A percentile compares a stretch with the other conserved stretches of the same genome.
These are phyloP conservation scores for Elsinoe fawcettii DNA, from an alignment of 2,329 filamentous ascomycete species.

Conservation along the genomic window DNA sequence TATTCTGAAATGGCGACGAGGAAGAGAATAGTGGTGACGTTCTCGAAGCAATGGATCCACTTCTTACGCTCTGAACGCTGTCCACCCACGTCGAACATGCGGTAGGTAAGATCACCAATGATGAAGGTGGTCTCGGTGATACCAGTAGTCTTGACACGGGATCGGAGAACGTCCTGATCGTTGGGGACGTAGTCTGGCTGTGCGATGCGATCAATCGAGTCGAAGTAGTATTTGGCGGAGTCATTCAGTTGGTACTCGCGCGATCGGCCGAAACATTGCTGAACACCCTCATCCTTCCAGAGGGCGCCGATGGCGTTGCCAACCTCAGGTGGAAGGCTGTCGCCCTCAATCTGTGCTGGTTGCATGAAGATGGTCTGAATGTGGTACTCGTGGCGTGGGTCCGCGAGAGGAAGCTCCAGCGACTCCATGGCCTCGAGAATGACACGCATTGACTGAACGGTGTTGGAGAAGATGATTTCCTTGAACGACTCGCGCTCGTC, in stretches of 20 bases:
- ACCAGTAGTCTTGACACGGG: constrained; percentile 82
- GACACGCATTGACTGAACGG: constrained; percentile 62
- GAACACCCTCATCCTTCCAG: constrained; percentile 88
- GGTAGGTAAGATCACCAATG: constrained; percentile 82
- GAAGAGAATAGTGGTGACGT: constrained; percentile 85
- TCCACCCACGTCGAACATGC: constrained; percentile 93
- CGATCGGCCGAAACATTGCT: constrained; percentile 91
- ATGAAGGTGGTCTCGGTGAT: constrained; percentile 95
- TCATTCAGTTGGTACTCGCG: constrained; percentile 95
- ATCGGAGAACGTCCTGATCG: constrained; percentile 90
- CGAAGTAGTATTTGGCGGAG: constrained; percentile 96
- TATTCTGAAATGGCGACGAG: constrained; percentile 93
- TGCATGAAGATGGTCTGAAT: constrained; percentile 99
- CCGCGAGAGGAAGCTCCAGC: constrained; percentile 72
- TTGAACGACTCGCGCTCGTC: constrained; percentile 68
- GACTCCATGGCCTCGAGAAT: constrained; percentile 64
- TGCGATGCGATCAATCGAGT: constrained; percentile 85
- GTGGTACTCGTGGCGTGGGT: constrained; percentile 90
- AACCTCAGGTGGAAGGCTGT: constrained; percentile 88
- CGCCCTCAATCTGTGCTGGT: constrained; percentile 90
- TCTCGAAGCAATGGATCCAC: constrained; percentile 96
- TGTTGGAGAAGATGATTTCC: constrained; percentile 66
- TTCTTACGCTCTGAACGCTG: constrained; percentile 92
- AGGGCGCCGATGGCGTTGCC: constrained; percentile 85
- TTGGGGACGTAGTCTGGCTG: constrained; percentile 84